Evolutionary conservation across 805 yeast genomes (phyloP).

Genomic region (Pichia thaimueangensis): DNA sequence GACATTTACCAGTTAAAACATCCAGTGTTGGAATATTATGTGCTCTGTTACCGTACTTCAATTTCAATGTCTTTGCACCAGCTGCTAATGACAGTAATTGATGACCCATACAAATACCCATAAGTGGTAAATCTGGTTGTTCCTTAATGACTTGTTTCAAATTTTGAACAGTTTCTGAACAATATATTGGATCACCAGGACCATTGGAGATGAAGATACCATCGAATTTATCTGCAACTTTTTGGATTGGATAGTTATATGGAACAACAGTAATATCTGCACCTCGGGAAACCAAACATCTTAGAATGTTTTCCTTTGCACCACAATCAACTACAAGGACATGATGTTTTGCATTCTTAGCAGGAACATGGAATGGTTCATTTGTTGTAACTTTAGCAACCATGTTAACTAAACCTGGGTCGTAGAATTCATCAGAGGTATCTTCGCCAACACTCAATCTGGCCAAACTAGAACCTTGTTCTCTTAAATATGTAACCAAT

Average conservation of each 20-base stretch:
- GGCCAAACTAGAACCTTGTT: constrained; percentile 92
- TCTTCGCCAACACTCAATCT: constrained; percentile 86
- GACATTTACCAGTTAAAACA: constrained; percentile 84
- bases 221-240: constrained; percentile 85
- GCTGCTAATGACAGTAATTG: constrained; percentile 92
- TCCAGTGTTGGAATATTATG: constrained; percentile 97
- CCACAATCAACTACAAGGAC: constrained; percentile 97
- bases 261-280: constrained; percentile 97
- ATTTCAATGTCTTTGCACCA: constrained; percentile 87
- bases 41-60: constrained; percentile 98
- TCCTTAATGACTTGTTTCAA: constrained; percentile 63
- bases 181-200: constrained; percentile 96
- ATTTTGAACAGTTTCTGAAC: constrained; percentile 69
- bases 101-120: constrained; percentile 97
- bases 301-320: constrained; percentile 92
- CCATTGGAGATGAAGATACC: constrained; percentile 95
- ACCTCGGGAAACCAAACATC: constrained; percentile 91
- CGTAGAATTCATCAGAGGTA: constrained; percentile 81
- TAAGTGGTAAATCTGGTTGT: constrained; percentile 71
- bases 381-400: constrained; percentile 93
- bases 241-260: constrained; percentile 87
- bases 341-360: constrained; percentile 58
- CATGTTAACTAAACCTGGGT: constrained; percentile 84
- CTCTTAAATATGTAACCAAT: constrained; percentile 86
- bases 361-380: constrained; percentile 84